Conservation (phyloP, 441 rosid species). For the Biscutella laevigata region DNA sequence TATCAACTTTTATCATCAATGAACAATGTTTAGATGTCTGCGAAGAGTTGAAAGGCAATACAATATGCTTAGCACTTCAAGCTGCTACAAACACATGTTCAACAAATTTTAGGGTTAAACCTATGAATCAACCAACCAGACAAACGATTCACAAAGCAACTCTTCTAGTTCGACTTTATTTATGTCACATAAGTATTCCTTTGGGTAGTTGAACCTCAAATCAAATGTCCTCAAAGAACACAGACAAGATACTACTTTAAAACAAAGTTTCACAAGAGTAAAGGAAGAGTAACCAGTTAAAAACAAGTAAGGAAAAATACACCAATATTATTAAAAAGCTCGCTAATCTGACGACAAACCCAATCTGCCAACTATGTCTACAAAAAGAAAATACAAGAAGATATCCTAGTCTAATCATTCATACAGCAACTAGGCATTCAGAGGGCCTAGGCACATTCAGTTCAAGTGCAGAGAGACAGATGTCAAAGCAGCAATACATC, state of each 20-base stretch:
- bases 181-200: background rate
- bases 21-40: background rate
- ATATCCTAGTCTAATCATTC: conserved; percentile 23
- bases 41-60: background rate
- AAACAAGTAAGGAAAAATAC: conserved; percentile 12
- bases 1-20: conserved; percentile 1
- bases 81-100: conserved; percentile 4
- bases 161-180: conserved; percentile 10
- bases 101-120: background rate
- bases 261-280: conserved; percentile 3
- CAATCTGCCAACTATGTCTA: conserved; percentile 22
- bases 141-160: conserved; percentile 10
- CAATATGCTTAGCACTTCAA: background rate
- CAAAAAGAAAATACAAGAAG: conserved; percentile 14
- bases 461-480: conserved; percentile 24
- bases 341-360: conserved; percentile 22
- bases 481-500: conserved; percentile 54
- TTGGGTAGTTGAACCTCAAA: background rate
- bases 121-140: conserved; percentile 17
- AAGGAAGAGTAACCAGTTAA: background rate
- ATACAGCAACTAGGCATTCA: conserved; percentile 20
- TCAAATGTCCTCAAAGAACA: background rate
- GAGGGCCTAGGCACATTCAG: conserved; percentile 27
- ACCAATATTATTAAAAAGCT: conserved; percentile 15
- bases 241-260: background rate